Evolutionary conservation across 768 basidiomycete species (phyloP).

Genomic region (Paxillus rubicundulus): DNA sequence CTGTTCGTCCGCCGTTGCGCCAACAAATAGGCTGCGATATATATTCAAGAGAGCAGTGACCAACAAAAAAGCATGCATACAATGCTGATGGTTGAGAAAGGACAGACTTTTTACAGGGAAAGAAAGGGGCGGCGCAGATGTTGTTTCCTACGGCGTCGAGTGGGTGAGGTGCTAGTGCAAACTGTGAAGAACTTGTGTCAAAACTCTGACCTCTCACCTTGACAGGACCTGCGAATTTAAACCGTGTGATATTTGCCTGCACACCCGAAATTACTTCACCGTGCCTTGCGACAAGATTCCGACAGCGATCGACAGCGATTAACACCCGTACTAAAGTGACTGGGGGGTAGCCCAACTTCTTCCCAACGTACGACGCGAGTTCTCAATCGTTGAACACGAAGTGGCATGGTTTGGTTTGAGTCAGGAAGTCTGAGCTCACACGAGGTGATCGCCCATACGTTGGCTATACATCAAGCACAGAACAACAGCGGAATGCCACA

Average conservation of each 20-base stretch:
- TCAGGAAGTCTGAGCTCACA: too few relatives aligned
- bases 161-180: not conserved
- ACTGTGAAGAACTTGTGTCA: not conserved
- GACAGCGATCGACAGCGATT: not conserved
- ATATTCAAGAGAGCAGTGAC: conserved; percentile 12
- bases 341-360: too few relatives aligned
- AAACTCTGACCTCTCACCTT: too few relatives aligned
- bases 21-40: conserved; percentile 6
- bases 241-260: too few relatives aligned
- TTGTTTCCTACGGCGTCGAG: not conserved
- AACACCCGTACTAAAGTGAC: not conserved
- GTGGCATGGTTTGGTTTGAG: too few relatives aligned
- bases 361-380: too few relatives aligned
- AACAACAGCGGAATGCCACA: too few relatives aligned
- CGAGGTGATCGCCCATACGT: too few relatives aligned
- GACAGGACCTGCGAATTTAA: too few relatives aligned
- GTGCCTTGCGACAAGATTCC: conserved; percentile 8
- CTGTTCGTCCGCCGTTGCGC: conserved; percentile 12
- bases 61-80: conserved; percentile 10
- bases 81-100: conserved; percentile 1
- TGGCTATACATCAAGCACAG: too few relatives aligned
- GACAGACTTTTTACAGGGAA: conserved; percentile 2
- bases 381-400: too few relatives aligned
- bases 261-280: too few relatives aligned
- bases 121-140: not conserved